Conservation (phyloP, 441 rosid species). For the Adansonia grandidieri region DNA sequence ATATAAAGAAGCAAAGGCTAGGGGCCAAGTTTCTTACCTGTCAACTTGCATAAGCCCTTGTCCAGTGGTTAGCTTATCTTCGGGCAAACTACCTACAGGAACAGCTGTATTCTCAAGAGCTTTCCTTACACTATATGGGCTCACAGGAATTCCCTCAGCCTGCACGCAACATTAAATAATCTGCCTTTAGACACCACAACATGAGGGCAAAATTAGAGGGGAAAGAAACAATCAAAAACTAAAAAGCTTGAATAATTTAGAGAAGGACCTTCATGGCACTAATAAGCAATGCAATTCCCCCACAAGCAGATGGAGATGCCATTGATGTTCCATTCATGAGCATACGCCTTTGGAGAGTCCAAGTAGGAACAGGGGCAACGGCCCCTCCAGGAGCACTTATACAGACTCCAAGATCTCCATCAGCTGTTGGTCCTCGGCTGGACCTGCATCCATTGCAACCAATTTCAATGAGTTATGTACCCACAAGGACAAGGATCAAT, state of each 20-base stretch:
- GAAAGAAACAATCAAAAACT: slow-evolving; percentile 17
- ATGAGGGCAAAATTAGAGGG: not conserved
- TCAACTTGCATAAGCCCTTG: slow-evolving; percentile 98
- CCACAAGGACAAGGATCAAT: slow-evolving; percentile 20
- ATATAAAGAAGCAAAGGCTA: slow-evolving; percentile 20
- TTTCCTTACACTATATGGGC: slow-evolving; percentile 86
- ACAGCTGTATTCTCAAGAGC: slow-evolving; percentile 88
- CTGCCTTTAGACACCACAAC: slow-evolving; percentile 30
- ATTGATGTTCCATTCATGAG: slow-evolving; percentile 99
- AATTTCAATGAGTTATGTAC: slow-evolving; percentile 26
- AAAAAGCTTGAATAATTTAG: slow-evolving; percentile 24
- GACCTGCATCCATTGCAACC: slow-evolving; percentile 68
- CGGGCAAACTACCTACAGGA: slow-evolving; percentile 72
- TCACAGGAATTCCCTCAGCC: slow-evolving; percentile 85
- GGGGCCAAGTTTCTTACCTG: slow-evolving; percentile 59
- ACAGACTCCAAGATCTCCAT: slow-evolving; percentile 97
- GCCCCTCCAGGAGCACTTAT: slow-evolving; percentile 99
- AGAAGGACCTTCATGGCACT: slow-evolving; percentile 93
- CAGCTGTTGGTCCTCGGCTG: slow-evolving; percentile 97
- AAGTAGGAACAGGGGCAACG: slow-evolving; percentile 98
- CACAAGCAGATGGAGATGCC: slow-evolving; percentile 99
- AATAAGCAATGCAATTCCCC: slow-evolving; percentile 88
- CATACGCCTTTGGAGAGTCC: slow-evolving; percentile 99
- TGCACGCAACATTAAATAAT: slow-evolving; percentile 43
- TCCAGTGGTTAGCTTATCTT: slow-evolving; percentile 89